Percentiles rank a stretch among this genome's conserved stretches.
Conservation (phyloP, 768 basidiomycete species). For the Dioszegia crocea region DNA sequence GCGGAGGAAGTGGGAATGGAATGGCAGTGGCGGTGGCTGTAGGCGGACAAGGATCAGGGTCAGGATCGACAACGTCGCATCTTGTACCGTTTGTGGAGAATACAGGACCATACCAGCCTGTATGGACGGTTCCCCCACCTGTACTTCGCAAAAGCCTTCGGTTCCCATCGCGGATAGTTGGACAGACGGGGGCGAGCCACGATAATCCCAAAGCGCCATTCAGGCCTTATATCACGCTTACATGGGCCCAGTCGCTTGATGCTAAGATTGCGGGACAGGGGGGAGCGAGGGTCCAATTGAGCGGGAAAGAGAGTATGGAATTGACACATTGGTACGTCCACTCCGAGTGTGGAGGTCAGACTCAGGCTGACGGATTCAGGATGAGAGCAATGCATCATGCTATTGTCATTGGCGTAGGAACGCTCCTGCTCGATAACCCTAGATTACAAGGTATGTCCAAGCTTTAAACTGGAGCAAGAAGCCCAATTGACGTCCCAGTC, state of each 20-base stretch:
- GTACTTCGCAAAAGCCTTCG: background rate
- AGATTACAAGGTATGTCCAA: conserved; percentile 62
- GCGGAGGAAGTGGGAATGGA: background rate
- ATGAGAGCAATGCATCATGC: conserved; percentile 88
- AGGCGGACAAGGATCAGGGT: background rate
- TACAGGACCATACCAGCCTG: background rate
- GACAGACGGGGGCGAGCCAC: background rate
- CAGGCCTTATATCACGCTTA: conserved; percentile 50
- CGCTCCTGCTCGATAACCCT: conserved; percentile 84
- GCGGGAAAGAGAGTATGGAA: conserved; percentile 77
- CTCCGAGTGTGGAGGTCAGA: background rate
- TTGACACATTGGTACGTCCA: conserved; percentile 84
- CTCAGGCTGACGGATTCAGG: conserved; percentile 53
- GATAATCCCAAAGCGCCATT: background rate
- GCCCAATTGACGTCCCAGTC: conserved; percentile 23
- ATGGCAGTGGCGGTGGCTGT: background rate
- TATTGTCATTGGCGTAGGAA: conserved; percentile 85
- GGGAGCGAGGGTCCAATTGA: conserved; percentile 73
- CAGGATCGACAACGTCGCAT: background rate
- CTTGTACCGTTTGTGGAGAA: background rate
- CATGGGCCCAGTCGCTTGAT: conserved; percentile 57
- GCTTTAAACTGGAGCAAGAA: background rate
- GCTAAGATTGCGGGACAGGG: conserved; percentile 75
- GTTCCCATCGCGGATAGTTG: background rate
- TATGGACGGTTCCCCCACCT: background rate